These are phyloP conservation scores for Fusarium illudens DNA, from an alignment of 2,329 filamentous ascomycete species.

Conservation along the genomic window DNA sequence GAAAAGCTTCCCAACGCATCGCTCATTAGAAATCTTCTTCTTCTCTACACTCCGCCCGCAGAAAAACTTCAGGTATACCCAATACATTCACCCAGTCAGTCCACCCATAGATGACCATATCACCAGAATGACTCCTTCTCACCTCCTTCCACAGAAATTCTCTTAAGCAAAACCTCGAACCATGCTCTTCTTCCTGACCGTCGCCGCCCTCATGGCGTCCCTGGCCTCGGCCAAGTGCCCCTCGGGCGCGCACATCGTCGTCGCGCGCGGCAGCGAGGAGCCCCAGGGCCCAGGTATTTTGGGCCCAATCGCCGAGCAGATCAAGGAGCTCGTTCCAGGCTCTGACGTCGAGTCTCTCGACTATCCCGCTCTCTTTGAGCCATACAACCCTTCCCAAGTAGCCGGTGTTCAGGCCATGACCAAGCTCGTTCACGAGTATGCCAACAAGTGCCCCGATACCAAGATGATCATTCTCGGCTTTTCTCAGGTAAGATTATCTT, in stretches of 20 bases:
- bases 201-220: conserved; percentile 4
- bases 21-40: not conserved
- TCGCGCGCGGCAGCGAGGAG: conserved; percentile 32
- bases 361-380: conserved; percentile 31
- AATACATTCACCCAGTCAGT: not conserved
- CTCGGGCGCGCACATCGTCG: conserved; percentile 32
- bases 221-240: conserved; percentile 16
- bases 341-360: conserved; percentile 33
- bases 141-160: not conserved
- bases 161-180: not conserved
- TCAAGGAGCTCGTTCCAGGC: conserved; percentile 10
- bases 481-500: conserved; percentile 3
- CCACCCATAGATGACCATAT: not conserved
- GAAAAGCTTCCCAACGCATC: not conserved
- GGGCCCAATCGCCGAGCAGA: conserved; percentile 11
- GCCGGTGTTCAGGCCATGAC: conserved; percentile 21
- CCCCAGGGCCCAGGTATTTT: conserved; percentile 31
- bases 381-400: conserved; percentile 33
- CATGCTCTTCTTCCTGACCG: conserved; percentile 17
- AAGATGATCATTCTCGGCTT: conserved; percentile 34
- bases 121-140: not conserved
- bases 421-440: conserved; percentile 13
- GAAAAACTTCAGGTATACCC: not conserved
- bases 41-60: not conserved
- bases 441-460: conserved; percentile 21